A percentile compares a stretch with the other conserved stretches of the same genome.
These are phyloP conservation scores for Vanderwaltozyma verrucispora DNA, from an alignment of 805 yeast species.

Conservation along the genomic window DNA sequence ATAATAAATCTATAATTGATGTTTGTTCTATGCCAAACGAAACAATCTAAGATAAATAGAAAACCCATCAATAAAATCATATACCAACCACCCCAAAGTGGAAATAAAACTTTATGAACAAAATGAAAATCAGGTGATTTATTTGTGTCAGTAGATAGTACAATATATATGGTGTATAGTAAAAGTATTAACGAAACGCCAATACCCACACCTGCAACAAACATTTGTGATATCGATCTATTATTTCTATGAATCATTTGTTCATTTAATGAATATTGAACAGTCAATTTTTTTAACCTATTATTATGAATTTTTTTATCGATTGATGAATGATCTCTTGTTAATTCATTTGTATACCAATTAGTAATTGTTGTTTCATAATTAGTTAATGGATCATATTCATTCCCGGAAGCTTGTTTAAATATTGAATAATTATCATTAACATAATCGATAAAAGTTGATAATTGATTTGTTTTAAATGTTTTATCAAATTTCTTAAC, in stretches of 20 bases:
- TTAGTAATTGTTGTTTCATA: conserved; percentile 27
- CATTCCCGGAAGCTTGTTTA: conserved; percentile 19
- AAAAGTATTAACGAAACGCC: conserved; percentile 68
- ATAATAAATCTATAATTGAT: conserved; percentile 88
- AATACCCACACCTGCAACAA: conserved; percentile 52
- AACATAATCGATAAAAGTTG: conserved; percentile 19
- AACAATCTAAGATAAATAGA: conserved; percentile 58
- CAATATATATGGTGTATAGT: conserved; percentile 39
- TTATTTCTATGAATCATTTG: conserved; percentile 27
- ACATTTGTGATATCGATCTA: conserved; percentile 33
- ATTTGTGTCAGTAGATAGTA: conserved; percentile 23
- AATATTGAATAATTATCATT: conserved; percentile 19
- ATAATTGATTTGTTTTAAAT: conserved; percentile 19
- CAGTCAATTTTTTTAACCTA: conserved; percentile 20
- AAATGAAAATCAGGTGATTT: conserved; percentile 15
- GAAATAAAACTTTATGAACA: conserved; percentile 48
- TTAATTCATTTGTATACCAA: conserved; percentile 32
- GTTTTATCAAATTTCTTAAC: conserved; percentile 81
- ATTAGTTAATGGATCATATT: conserved; percentile 21
- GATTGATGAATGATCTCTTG: conserved; percentile 13
- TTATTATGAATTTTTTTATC: conserved; percentile 21
- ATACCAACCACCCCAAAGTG: conserved; percentile 90
- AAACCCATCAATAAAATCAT: conserved; percentile 48
- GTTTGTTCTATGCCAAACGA: conserved; percentile 61
- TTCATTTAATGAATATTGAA: conserved; percentile 24